Percentiles rank a stretch among this genome's conserved stretches.
phyloP scores from a whole-genome alignment of 129 eudicot species.

The Arctium lappa region DNA sequence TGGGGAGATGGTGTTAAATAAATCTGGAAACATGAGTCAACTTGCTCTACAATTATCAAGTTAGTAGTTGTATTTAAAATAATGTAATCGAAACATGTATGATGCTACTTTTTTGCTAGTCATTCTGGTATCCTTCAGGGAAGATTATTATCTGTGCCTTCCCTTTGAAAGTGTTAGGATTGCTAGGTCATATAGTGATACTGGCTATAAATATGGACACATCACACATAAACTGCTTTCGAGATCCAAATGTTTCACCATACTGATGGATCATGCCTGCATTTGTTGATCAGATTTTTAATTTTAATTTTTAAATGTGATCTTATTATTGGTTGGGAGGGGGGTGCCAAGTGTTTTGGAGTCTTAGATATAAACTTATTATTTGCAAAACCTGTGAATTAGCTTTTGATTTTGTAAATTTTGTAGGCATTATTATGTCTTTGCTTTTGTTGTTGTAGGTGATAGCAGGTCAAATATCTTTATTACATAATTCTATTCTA shows the following conservation, averaged over 20 bases:
- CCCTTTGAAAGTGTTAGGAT: background rate
- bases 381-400: background rate
- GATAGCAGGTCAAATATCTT: slow-evolving; percentile 39
- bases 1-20: too few species aligned
- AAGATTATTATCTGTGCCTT: too few species aligned
- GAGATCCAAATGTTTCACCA: background rate
- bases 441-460: slow-evolving; percentile 31
- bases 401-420: background rate
- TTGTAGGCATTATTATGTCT: background rate
- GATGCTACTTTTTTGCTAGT: too few species aligned
- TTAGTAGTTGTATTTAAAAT: too few species aligned
- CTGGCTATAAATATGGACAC: background rate
- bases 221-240: background rate
- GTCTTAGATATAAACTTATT: background rate
- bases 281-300: background rate
- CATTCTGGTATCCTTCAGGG: too few species aligned
- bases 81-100: too few species aligned
- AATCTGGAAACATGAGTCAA: too few species aligned
- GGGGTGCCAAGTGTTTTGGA: background rate
- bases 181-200: background rate
- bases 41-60: too few species aligned
- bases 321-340: background rate
- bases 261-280: background rate
- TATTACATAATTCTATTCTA: slow-evolving; percentile 31
- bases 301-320: background rate